Evolutionary conservation across 1,284 basidiomycete species (phyloP), one percentile per base, ranked within the genome.

Genomic region (Pascua guehoae): DNA sequence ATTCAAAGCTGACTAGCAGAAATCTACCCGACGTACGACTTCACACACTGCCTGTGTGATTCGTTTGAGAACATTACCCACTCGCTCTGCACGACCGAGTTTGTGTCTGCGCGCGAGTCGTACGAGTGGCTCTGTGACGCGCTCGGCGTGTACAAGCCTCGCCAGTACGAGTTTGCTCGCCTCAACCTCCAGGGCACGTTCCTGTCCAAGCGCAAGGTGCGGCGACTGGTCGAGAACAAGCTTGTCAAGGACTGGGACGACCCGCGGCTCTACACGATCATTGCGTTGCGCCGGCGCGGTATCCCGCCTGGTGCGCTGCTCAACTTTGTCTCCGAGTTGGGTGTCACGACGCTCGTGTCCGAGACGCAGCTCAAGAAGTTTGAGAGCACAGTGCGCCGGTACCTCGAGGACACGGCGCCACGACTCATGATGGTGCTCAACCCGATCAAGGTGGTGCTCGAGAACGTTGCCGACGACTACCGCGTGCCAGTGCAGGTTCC

Each of bases 91-190:
- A 99, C 96, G 1, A 87, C 86, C 43, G 96, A 99, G 75, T 99
- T 99, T 75, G 87, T 98, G 66, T 86, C 88, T n/a, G 92, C 94
- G 10, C 88, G 96, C 54, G 90, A 94, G 71, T 96, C 93, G 1
- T 98, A 99, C 76, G 96, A 99, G 71, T 99, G 96, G 96, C 83
- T 99, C 14, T 99, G 96, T 72, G 95, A 99, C 72, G 91, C 90
- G 2, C 81, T 98, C 38, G 88, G 90, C 62, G 88, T 98, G 2
- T 99, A 98, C 83, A 97, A 95, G 76, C 94, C 96, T n/a, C 87
- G 88, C 61, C 96, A 99, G 79, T 95, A 91, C 57, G 96, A 99
- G 76, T 98, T 93, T 69, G 96, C 96, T 37, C 86, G 96, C 53
- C 82, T 98, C 56, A 93, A 88, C 70, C 78, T 99, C 48, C 91